Evolutionary conservation across 495 filamentous ascomycete genomes (phyloP).

Genomic region (Halenospora varia): DNA sequence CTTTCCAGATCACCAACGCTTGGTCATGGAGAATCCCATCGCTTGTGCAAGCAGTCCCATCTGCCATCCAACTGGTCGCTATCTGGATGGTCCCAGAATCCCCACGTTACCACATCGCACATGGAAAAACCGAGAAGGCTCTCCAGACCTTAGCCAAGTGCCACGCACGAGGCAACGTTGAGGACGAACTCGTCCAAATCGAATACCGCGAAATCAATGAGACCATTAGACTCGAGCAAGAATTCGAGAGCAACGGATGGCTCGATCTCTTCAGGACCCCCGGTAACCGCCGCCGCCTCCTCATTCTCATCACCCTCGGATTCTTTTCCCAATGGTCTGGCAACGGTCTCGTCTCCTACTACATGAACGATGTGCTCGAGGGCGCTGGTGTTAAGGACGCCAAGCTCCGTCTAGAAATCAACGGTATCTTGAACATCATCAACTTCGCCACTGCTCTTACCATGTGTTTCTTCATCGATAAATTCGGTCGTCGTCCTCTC

Average conservation of each 20-base stretch:
- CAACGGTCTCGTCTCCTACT: slow-evolving; percentile 53
- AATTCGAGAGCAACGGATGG: slow-evolving; percentile 37
- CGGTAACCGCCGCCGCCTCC: slow-evolving; percentile 47
- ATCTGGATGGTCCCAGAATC: slow-evolving; percentile 55
- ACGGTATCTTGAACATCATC: slow-evolving; percentile 39
- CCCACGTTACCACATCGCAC: slow-evolving; percentile 60
- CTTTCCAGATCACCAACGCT: slow-evolving; percentile 38
- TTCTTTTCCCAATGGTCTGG: slow-evolving; percentile 52
- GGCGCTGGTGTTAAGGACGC: slow-evolving; percentile 12
- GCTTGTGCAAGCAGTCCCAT: slow-evolving; percentile 46
- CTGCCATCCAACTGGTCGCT: slow-evolving; percentile 43
- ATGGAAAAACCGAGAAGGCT: slow-evolving; percentile 61
- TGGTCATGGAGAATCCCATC: slow-evolving; percentile 53
- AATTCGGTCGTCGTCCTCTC: slow-evolving; percentile 34
- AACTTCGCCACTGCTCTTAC: slow-evolving; percentile 35
- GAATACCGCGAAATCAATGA: slow-evolving; percentile 56
- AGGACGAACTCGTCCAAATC: slow-evolving; percentile 54
- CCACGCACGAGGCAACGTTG: slow-evolving; percentile 53
- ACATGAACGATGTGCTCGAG: slow-evolving; percentile 26
- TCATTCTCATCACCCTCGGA: slow-evolving; percentile 48
- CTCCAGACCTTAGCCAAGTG: slow-evolving; percentile 51
- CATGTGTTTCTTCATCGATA: slow-evolving; percentile 39
- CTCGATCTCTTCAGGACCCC: slow-evolving; percentile 33
- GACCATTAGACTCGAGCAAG: slow-evolving; percentile 51
- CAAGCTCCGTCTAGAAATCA: slow-evolving; percentile 11